These are phyloP conservation scores for Leishmania amazonensis DNA, from an alignment of 208 protist genomes.

Conservation along the genomic window DNA sequence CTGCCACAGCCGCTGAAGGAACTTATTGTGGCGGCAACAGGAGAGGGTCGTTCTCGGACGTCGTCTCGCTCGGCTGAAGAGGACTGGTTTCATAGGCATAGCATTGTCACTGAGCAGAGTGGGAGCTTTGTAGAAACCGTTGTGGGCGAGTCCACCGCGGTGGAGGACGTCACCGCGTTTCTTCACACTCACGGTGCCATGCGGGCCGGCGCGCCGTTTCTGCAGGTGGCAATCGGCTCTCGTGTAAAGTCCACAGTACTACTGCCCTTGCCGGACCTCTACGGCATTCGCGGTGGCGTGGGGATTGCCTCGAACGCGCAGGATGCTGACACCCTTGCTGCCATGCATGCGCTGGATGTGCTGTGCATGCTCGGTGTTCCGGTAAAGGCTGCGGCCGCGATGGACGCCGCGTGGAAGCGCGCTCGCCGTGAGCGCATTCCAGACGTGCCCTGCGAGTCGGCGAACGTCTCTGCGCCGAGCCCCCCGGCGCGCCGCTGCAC, in stretches of 20 bases:
- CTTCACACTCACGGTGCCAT: slow-evolving; percentile 33
- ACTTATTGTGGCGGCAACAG: slow-evolving; percentile 16
- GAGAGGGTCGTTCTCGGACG: slow-evolving; percentile 24
- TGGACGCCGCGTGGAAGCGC: slow-evolving; percentile 25
- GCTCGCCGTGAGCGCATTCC: slow-evolving; percentile 16
- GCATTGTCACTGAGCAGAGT: slow-evolving; percentile 49
- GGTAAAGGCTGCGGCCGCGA: slow-evolving; percentile 13
- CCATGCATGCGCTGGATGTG: slow-evolving; percentile 88
- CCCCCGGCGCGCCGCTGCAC: slow-evolving; percentile 44
- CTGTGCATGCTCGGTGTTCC: slow-evolving; percentile 58
- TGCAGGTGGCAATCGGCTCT: slow-evolving; percentile 43
- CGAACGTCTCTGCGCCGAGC: slow-evolving; percentile 23
- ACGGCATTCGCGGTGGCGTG: slow-evolving; percentile 83
- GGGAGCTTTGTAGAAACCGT: slow-evolving; percentile 63
- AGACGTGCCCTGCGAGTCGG: slow-evolving; percentile 11
- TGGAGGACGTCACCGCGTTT: slow-evolving; percentile 54
- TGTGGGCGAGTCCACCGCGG: slow-evolving; percentile 44
- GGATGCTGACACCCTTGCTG: slow-evolving; percentile 68
- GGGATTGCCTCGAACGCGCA: slow-evolving; percentile 56
- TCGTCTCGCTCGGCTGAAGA: slow-evolving; percentile 67
- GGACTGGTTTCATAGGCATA: slow-evolving; percentile 64
- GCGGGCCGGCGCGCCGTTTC: slow-evolving; percentile 59
- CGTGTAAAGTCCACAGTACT: slow-evolving; percentile 75
- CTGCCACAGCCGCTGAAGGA: slow-evolving; percentile 71
- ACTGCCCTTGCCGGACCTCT: slow-evolving; percentile 67